Evolutionary conservation across 2,329 filamentous ascomycete species (phyloP).

Genomic region (Venturia oleaginea): DNA sequence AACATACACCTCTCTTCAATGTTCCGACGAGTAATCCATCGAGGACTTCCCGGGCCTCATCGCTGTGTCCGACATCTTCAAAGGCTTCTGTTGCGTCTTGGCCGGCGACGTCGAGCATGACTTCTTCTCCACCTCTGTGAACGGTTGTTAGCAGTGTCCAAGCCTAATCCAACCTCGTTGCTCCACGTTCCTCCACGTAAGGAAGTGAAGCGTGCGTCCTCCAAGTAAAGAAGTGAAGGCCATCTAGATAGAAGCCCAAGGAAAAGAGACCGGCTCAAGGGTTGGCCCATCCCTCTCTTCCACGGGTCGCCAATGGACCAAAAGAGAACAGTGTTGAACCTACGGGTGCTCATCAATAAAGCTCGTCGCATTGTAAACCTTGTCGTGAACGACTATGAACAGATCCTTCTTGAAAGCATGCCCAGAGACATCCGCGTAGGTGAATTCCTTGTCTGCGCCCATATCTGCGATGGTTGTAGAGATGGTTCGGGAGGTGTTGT

Average conservation of each 20-base stretch:
- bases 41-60: slow-evolving; percentile 94
- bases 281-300: not conserved
- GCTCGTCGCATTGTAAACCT: slow-evolving; percentile 81
- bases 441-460: slow-evolving; percentile 44
- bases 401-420: slow-evolving; percentile 94
- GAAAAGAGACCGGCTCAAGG: slow-evolving; percentile 10
- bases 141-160: not conserved
- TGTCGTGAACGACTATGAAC: slow-evolving; percentile 87
- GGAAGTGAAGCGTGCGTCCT: not conserved
- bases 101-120: slow-evolving; percentile 88
- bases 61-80: slow-evolving; percentile 97
- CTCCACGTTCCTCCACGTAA: not conserved
- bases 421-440: slow-evolving; percentile 70
- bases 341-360: slow-evolving; percentile 97
- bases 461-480: slow-evolving; percentile 4
- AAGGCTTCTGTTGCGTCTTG: slow-evolving; percentile 97
- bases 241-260: not conserved
- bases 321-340: slow-evolving; percentile 26
- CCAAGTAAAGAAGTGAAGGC: not conserved
- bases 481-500: not conserved
- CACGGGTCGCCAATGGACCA: not conserved
- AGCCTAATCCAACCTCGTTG: not conserved
- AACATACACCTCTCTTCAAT: slow-evolving; percentile 70
- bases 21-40: slow-evolving; percentile 63
- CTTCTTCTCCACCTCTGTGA: slow-evolving; percentile 89